A percentile compares a stretch with the other conserved stretches of the same genome.
These are phyloP conservation scores for Rugosomyces carneus DNA, from an alignment of 1,284 basidiomycete species.

Conservation along the genomic window DNA sequence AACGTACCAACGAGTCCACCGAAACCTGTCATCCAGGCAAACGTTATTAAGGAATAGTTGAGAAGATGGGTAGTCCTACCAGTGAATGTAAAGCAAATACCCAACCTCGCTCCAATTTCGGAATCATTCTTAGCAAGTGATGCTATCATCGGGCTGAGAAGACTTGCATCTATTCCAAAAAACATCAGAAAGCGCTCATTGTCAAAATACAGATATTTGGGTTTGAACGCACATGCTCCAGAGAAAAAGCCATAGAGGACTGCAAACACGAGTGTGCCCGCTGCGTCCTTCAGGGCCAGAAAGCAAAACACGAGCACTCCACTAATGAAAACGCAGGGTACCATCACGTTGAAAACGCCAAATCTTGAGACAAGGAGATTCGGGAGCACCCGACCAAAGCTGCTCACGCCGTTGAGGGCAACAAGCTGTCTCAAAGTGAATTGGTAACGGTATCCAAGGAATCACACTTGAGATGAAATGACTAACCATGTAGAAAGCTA, in stretches of 20 bases:
- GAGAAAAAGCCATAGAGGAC: slow-evolving; percentile 46
- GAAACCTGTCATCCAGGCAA: slow-evolving; percentile 21
- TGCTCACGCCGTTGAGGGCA: slow-evolving; percentile 33
- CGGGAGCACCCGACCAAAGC: slow-evolving; percentile 33
- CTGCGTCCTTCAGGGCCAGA: slow-evolving; percentile 32
- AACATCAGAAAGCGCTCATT: neutral
- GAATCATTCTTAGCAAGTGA: slow-evolving; percentile 30
- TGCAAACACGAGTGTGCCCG: slow-evolving; percentile 38
- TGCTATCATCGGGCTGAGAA: slow-evolving; percentile 29
- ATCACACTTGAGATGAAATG: neutral
- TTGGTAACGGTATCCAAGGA: neutral
- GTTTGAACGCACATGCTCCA: slow-evolving; percentile 32
- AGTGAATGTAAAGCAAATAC: slow-evolving; percentile 35
- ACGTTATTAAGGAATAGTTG: too few relatives aligned
- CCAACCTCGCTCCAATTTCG: slow-evolving; percentile 37
- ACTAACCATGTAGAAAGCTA: slow-evolving; percentile 37
- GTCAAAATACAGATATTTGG: neutral
- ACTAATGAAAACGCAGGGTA: slow-evolving; percentile 27
- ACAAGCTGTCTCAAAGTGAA: slow-evolving; percentile 4
- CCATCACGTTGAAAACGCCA: slow-evolving; percentile 37
- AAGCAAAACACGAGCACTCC: slow-evolving; percentile 36
- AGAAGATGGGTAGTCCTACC: slow-evolving; percentile 20
- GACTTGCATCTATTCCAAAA: slow-evolving; percentile 25
- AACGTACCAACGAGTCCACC: slow-evolving; percentile 32
- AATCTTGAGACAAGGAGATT: slow-evolving; percentile 28